phyloP scores from a whole-genome alignment of 2,329 filamentous ascomycete genomes.

The Penicillium sp. region DNA sequence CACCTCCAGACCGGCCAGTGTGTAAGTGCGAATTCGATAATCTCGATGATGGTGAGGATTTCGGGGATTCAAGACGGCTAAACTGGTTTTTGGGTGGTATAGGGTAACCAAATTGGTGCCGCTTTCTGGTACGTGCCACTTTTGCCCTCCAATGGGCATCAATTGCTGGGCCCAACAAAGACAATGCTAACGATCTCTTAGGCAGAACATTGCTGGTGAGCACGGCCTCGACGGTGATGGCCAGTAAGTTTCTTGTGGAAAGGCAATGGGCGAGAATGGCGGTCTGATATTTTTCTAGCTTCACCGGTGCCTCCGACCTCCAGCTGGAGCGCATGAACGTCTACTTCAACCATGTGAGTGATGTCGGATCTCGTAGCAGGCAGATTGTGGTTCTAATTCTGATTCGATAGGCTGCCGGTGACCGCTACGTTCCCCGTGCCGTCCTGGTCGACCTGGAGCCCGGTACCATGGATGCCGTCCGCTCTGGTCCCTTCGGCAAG shows the following conservation, averaged over 20 bases:
- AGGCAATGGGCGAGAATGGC: conserved; percentile 10
- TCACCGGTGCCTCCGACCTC: conserved; percentile 96
- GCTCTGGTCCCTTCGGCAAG: conserved; percentile 94
- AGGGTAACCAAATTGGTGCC: conserved; percentile 99
- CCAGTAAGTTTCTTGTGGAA: conserved; percentile 59
- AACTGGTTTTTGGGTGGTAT: conserved; percentile 28
- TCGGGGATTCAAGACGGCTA: conserved; percentile 16
- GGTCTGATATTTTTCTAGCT: conserved; percentile 50
- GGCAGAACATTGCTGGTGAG: conserved; percentile 79
- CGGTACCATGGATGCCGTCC: conserved; percentile 99
- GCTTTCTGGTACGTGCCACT: conserved; percentile 76
- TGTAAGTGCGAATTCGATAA: conserved; percentile 55
- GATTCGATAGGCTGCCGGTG: conserved; percentile 73
- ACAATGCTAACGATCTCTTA: conserved; percentile 43
- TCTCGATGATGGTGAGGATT: neutral
- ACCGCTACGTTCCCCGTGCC: conserved; percentile 99
- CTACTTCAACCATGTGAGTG: conserved; percentile 86
- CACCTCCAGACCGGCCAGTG: conserved; percentile 99
- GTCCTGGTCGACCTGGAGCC: conserved; percentile 99
- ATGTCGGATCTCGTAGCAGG: neutral
- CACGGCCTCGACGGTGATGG: conserved; percentile 97
- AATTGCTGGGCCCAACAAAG: neutral
- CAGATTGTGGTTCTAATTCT: too few species aligned
- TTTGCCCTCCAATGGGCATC: neutral
- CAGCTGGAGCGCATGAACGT: conserved; percentile 99